Base-by-base conservation (phyloP, 176 grass and related monocot species). In the Triticum urartu region DNA sequence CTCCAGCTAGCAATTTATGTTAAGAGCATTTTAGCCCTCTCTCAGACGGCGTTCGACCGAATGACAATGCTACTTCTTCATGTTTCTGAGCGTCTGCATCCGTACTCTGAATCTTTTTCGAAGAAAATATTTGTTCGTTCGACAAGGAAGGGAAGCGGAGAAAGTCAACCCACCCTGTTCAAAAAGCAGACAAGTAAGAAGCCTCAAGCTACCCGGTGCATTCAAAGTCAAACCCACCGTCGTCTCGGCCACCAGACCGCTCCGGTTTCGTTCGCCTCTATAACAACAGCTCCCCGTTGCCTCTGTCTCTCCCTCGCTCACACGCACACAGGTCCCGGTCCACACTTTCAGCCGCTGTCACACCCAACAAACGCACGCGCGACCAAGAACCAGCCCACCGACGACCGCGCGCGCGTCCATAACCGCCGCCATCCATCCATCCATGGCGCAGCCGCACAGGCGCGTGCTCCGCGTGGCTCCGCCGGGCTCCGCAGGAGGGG, bases 391-490 rank as follows among this genome's bases (percentile, higher is more conserved):
- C 24, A 11, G 60, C 43, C 78, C 22, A 80, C 38, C 59, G 26
- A 72, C 69, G 21, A 72, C 11, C 69, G 69, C 56, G 20, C 50
- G 50, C 68, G 35, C 68, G 35, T 42, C 70, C 70, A n/a, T 73
- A 61, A 42, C 60, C 22, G 22, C 60, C 22, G n/a, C 4, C 72
- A 52, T 28, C 56, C 35, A 26, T 72, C 48, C 68, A n/a, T 60
- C 87, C 78, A 89, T 86, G 88, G 88, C 77, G 73, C 80, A 83
- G 34, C 73, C 52, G 74, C 70, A 62, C 34, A 72, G 87, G 75
- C 79, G 82, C 74, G 83, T 96, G 68, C 65, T 99, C 28, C 80
- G 84, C 30, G 97, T 99, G 67, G 88, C 89, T 15, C 84, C 90
- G 56, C 81, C 88, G 82, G 90, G 86, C 24, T 56, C 82, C 38